Evolutionary conservation across 2,329 filamentous ascomycete species (phyloP).

Genomic region (Dothideomycetes sp.): DNA sequence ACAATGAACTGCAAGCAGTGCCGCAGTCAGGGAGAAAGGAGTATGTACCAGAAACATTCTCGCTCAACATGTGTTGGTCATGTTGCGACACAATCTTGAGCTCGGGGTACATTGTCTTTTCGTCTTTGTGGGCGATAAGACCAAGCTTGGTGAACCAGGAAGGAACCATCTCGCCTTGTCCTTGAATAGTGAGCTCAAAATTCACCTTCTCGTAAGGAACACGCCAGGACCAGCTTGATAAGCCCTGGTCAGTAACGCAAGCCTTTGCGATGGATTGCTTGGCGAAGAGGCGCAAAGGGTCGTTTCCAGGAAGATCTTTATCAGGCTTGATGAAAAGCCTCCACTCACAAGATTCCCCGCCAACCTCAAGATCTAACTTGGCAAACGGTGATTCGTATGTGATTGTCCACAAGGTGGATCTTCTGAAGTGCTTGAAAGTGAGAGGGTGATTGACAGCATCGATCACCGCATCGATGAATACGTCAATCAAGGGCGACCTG

Average conservation of each 20-base stretch:
- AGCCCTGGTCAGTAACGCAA: conserved; percentile 11
- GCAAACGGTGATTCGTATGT: conserved; percentile 31
- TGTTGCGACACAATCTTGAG: conserved; percentile 34
- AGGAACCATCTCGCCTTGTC: conserved; percentile 17
- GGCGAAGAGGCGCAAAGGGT: conserved; percentile 19
- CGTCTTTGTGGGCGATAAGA: conserved; percentile 30
- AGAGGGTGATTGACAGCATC: conserved; percentile 28
- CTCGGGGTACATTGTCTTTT: conserved; percentile 36
- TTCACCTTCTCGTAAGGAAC: conserved; percentile 23
- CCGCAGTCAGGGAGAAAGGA: conserved; percentile 46
- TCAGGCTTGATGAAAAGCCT: conserved; percentile 22
- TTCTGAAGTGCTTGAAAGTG: conserved; percentile 26
- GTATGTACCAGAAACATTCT: conserved; percentile 43
- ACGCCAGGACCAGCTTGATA: conserved; percentile 39
- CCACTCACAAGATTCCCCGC: conserved; percentile 19
- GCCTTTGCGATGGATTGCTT: conserved; percentile 21
- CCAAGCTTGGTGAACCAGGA: conserved; percentile 32
- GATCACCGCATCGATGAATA: conserved; percentile 26
- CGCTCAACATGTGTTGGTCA: conserved; percentile 18
- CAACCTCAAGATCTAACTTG: conserved; percentile 30
- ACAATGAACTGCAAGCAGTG: conserved; percentile 46
- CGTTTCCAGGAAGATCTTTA: conserved; percentile 16
- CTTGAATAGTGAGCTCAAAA: conserved; percentile 18
- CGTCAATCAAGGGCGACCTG: background rate
- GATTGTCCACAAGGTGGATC: conserved; percentile 32